Evolutionary conservation across 495 filamentous ascomycete species (phyloP).

Genomic region (Penicillium arizonense): DNA sequence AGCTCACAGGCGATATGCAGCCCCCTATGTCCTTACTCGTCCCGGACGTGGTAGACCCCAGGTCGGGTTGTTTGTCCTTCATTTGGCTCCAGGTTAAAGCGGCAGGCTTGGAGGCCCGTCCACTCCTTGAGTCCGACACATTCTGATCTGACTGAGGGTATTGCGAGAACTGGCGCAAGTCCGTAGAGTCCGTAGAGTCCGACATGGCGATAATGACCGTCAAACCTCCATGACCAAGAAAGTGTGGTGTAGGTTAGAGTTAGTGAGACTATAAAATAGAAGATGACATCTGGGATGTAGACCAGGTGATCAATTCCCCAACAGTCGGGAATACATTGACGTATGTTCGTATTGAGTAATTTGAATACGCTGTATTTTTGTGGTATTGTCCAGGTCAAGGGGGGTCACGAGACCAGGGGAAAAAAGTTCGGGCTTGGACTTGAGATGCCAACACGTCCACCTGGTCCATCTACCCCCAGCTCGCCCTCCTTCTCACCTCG

Average conservation of each 20-base stretch:
- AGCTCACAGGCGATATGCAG: conserved; percentile 32
- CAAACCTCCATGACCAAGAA: conserved; percentile 3
- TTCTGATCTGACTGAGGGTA: conserved; percentile 5
- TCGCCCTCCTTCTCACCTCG: conserved; percentile 3
- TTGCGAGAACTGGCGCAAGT: background rate
- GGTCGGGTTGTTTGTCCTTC: conserved; percentile 2
- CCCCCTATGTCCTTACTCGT: conserved; percentile 17
- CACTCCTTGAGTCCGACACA: background rate
- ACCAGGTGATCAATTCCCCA: conserved; percentile 19
- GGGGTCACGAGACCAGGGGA: conserved; percentile 25
- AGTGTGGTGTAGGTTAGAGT: background rate
- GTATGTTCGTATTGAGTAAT: background rate
- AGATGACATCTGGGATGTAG: conserved; percentile 22
- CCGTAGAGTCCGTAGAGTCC: background rate
- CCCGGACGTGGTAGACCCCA: background rate
- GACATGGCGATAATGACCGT: conserved; percentile 4
- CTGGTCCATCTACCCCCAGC: conserved; percentile 2
- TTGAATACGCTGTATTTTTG: background rate
- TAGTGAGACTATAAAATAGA: background rate
- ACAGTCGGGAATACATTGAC: background rate
- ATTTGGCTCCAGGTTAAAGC: conserved; percentile 16
- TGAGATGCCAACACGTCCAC: conserved; percentile 13
- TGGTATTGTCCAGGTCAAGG: background rate
- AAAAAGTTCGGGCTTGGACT: conserved; percentile 24
- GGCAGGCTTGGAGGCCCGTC: conserved; percentile 22